Percentiles rank a stretch among this genome's conserved stretches.
These are phyloP conservation scores for Microbotryomycetes sp. DNA, from an alignment of 1,284 basidiomycete species.

Conservation along the genomic window DNA sequence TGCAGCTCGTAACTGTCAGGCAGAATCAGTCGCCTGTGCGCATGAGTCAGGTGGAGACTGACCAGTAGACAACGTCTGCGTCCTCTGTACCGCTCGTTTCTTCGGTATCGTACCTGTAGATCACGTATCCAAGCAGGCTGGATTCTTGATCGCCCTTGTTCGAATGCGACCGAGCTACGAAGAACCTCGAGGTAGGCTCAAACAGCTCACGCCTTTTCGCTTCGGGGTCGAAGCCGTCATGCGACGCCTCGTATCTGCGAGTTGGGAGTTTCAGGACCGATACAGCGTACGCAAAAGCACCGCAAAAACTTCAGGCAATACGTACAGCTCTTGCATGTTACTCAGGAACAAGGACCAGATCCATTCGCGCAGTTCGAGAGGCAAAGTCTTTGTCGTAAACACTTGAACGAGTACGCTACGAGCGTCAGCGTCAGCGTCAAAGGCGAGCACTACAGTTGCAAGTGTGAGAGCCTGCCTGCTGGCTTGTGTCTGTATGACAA, in stretches of 20 bases:
- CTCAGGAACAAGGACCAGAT: constrained; percentile 21
- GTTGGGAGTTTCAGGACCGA: too few relatives aligned
- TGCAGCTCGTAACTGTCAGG: constrained; percentile 33
- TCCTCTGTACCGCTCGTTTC: constrained; percentile 22
- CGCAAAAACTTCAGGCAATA: too few relatives aligned
- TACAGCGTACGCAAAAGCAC: too few relatives aligned
- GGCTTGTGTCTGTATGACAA: too few relatives aligned
- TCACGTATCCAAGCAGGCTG: constrained; percentile 19
- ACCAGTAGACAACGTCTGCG: constrained; percentile 33
- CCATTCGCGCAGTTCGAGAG: not conserved
- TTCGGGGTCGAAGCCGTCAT: constrained; percentile 13
- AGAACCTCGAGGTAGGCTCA: constrained; percentile 28
- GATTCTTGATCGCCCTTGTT: too few relatives aligned
- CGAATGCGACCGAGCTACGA: constrained; percentile 4
- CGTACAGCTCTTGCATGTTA: constrained; percentile 29
- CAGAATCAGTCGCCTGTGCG: not conserved
- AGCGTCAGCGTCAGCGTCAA: not conserved
- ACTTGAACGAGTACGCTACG: not conserved
- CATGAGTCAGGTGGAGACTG: not conserved
- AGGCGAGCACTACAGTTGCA: too few relatives aligned
- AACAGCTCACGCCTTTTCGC: constrained; percentile 34
- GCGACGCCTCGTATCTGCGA: constrained; percentile 21
- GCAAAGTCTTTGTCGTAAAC: not conserved
- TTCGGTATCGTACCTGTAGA: constrained; percentile 34
- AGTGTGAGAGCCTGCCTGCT: too few relatives aligned